phyloP scores from a whole-genome alignment of 83 land plant genomes.

The Picea abies region DNA sequence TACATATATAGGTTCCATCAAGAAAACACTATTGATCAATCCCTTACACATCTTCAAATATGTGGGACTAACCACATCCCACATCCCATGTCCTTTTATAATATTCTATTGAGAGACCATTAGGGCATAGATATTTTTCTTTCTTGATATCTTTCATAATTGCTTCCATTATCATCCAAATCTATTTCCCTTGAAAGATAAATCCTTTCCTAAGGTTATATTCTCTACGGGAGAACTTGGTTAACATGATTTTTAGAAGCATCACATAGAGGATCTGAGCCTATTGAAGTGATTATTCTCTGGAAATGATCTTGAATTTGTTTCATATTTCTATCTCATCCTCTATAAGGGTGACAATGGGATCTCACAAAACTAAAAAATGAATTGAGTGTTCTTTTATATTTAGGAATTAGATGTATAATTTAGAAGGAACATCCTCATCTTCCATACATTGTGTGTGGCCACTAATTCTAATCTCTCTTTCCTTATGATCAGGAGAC shows the following conservation, averaged over 20 bases:
- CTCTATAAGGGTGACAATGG: neutral
- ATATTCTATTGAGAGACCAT: neutral
- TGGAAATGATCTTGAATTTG: neutral
- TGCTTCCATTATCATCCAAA: neutral
- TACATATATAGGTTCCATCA: too few species aligned
- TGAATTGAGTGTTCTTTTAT: neutral
- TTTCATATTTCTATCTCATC: neutral
- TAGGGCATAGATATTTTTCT: neutral
- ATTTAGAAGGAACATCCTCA: neutral
- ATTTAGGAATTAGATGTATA: neutral
- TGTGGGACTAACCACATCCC: neutral
- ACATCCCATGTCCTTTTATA: neutral
- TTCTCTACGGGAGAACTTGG: too few species aligned
- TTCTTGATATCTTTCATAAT: neutral
- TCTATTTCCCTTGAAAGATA: neutral
- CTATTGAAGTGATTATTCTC: neutral
- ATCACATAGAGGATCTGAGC: neutral
- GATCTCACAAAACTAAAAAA: neutral
- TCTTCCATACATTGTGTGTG: neutral
- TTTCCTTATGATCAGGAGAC: too few species aligned
- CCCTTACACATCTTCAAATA: too few species aligned
- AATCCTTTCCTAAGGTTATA: neutral
- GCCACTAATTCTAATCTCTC: neutral
- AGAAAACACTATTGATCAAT: too few species aligned
- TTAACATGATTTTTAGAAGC: too few species aligned